phyloP scores from a whole-genome alignment of 306 rosid species.

The Hippophae rhamnoides region DNA sequence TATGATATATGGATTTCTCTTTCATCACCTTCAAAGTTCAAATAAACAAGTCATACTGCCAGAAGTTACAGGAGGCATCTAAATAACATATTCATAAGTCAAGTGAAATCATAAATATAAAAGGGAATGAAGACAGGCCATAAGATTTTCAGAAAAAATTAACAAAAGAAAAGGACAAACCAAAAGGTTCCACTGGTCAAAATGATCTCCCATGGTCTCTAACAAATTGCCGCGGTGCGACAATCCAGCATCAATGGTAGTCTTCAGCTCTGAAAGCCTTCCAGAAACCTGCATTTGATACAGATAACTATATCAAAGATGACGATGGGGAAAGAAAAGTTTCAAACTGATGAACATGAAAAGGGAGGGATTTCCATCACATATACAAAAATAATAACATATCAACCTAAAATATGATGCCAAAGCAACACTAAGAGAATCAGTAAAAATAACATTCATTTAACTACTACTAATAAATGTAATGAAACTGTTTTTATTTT shows the following conservation, averaged over 20 bases:
- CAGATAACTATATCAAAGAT: background rate
- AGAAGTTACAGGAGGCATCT: slow-evolving; percentile 13
- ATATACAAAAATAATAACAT: too few species aligned
- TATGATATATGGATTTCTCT: slow-evolving; percentile 87
- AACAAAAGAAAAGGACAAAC: slow-evolving; percentile 25
- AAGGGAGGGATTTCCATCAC: too few species aligned
- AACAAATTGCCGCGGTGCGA: slow-evolving; percentile 61
- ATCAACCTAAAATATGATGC: too few species aligned
- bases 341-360: background rate
- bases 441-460: too few species aligned
- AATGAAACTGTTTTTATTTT: too few species aligned
- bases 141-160: too few species aligned
- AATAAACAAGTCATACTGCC: slow-evolving; percentile 24
- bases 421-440: too few species aligned
- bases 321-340: background rate
- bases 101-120: too few species aligned
- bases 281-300: slow-evolving; percentile 55
- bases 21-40: slow-evolving; percentile 66
- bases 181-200: slow-evolving; percentile 74
- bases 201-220: slow-evolving; percentile 57
- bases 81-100: background rate
- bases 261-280: slow-evolving; percentile 66
- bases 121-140: too few species aligned
- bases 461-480: too few species aligned
- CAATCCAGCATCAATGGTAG: slow-evolving; percentile 73